A percentile compares a stretch with the other conserved stretches of the same genome.
phyloP scores from a whole-genome alignment of 352 stramenopile genomes.

The Globisporangium paddicum region DNA sequence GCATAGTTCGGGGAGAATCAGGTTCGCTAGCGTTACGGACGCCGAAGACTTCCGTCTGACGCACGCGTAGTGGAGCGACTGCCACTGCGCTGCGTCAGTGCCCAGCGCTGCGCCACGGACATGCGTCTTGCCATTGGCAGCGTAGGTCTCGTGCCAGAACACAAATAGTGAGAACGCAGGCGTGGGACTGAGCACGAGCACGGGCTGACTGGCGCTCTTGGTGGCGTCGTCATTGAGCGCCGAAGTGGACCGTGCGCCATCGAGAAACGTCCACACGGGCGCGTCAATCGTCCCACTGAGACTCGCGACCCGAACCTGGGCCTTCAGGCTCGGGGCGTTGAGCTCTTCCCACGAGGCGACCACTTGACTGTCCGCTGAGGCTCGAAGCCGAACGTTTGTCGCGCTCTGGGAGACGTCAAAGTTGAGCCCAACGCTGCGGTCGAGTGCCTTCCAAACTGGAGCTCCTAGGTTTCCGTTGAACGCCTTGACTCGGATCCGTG shows the following conservation, averaged over 20 bases:
- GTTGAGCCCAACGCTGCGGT: slow-evolving; percentile 35
- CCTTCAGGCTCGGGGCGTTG: slow-evolving; percentile 12
- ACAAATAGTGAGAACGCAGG: slow-evolving; percentile 17
- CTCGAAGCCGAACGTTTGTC: slow-evolving; percentile 33
- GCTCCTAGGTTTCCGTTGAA: slow-evolving; percentile 35
- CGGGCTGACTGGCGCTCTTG: slow-evolving; percentile 23
- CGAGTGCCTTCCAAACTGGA: slow-evolving; percentile 34
- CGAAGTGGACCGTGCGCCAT: slow-evolving; percentile 30
- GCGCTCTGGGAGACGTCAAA: slow-evolving; percentile 34
- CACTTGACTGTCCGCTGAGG: slow-evolving; percentile 10
- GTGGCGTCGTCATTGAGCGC: slow-evolving; percentile 34
- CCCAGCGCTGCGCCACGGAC: slow-evolving; percentile 25
- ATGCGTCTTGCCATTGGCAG: slow-evolving; percentile 24
- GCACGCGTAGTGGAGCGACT: slow-evolving; percentile 45
- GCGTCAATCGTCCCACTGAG: slow-evolving; percentile 8
- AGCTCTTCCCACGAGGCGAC: slow-evolving; percentile 56
- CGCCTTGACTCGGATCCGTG: slow-evolving; percentile 27
- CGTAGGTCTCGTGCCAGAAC: slow-evolving; percentile 45
- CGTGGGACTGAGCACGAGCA: slow-evolving; percentile 14
- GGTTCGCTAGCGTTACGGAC: slow-evolving; percentile 25
- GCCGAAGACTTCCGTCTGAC: slow-evolving; percentile 35
- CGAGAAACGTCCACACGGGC: slow-evolving; percentile 33
- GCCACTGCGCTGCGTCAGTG: slow-evolving; percentile 25
- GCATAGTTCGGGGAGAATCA: slow-evolving; percentile 47
- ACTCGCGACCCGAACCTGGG: slow-evolving; percentile 41